Conservation (phyloP, 2,329 filamentous ascomycete genomes). For the Trichoderma afroharzianum region DNA sequence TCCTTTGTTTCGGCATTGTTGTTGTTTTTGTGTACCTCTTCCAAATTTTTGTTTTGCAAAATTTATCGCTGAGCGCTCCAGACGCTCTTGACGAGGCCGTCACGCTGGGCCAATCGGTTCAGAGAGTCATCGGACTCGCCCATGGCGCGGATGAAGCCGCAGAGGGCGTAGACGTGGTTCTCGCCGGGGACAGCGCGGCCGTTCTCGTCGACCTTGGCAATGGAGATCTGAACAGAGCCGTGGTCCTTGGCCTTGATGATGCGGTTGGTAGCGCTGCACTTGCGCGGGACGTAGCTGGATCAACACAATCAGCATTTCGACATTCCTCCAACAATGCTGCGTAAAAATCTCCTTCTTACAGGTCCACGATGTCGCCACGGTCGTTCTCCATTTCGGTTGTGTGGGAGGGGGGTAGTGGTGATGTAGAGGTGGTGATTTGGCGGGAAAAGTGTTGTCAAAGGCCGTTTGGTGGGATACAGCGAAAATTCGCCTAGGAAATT, state of each 20-base stretch:
- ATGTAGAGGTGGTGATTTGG: slow-evolving; percentile 28
- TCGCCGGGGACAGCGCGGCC: slow-evolving; percentile 89
- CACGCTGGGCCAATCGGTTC: slow-evolving; percentile 92
- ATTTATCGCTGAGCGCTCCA: slow-evolving; percentile 73
- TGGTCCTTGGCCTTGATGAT: slow-evolving; percentile 99
- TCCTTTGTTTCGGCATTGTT: not conserved
- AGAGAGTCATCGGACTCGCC: slow-evolving; percentile 96
- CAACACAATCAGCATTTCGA: slow-evolving; percentile 28
- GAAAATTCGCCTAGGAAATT: slow-evolving; percentile 31
- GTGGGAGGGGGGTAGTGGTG: slow-evolving; percentile 28
- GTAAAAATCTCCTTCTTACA: slow-evolving; percentile 64
- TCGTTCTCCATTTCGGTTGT: slow-evolving; percentile 96
- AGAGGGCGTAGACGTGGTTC: slow-evolving; percentile 96
- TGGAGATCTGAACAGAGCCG: slow-evolving; percentile 93
- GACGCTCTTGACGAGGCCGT: slow-evolving; percentile 95
- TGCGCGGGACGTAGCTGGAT: slow-evolving; percentile 90
- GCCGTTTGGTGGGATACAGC: slow-evolving; percentile 29
- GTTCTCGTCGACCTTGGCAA: slow-evolving; percentile 99
- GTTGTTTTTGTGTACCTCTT: slow-evolving; percentile 20
- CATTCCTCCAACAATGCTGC: not conserved
- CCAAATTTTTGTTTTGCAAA: slow-evolving; percentile 6
- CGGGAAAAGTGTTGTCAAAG: slow-evolving; percentile 30
- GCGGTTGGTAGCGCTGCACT: slow-evolving; percentile 98
- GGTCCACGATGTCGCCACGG: slow-evolving; percentile 98
- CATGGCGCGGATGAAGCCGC: slow-evolving; percentile 95